A percentile compares a stretch with the other conserved stretches of the same genome.
These are phyloP conservation scores for Pyronema domesticum DNA, from an alignment of 495 filamentous ascomycete species.

Conservation along the genomic window DNA sequence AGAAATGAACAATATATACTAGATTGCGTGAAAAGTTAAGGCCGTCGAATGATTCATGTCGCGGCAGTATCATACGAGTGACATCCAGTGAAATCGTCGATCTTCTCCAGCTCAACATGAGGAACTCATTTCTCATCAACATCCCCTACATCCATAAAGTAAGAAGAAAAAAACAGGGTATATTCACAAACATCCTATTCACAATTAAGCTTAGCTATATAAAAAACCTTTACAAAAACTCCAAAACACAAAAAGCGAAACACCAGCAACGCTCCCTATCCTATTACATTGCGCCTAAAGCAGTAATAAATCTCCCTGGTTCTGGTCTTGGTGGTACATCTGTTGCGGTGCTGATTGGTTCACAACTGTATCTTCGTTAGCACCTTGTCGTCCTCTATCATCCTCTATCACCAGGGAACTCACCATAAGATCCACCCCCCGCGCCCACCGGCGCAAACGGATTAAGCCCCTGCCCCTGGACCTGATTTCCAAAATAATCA, in stretches of 20 bases:
- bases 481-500: slow-evolving; percentile 52
- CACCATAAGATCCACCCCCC: slow-evolving; percentile 23
- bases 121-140: too few species aligned
- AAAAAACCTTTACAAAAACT: neutral
- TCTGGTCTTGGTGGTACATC: slow-evolving; percentile 37
- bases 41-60: too few species aligned
- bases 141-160: too few species aligned
- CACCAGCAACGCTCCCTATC: neutral
- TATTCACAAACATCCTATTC: too few species aligned
- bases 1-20: too few species aligned
- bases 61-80: too few species aligned
- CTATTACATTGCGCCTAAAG: slow-evolving; percentile 17
- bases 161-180: too few species aligned
- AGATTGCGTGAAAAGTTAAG: too few species aligned
- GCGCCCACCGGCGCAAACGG: slow-evolving; percentile 32
- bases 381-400: slow-evolving; percentile 27
- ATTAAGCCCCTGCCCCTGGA: slow-evolving; percentile 32
- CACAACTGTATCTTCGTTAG: slow-evolving; percentile 32
- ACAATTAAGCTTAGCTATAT: too few species aligned
- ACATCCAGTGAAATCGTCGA: too few species aligned
- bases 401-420: neutral
- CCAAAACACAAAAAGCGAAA: neutral
- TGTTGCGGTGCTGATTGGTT: slow-evolving; percentile 48
- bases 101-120: too few species aligned
- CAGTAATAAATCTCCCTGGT: slow-evolving; percentile 39